A percentile compares a stretch with the other conserved stretches of the same genome.
These are phyloP conservation scores for Pythium vanterpoolii DNA, from an alignment of 352 stramenopile species.

Conservation along the genomic window DNA sequence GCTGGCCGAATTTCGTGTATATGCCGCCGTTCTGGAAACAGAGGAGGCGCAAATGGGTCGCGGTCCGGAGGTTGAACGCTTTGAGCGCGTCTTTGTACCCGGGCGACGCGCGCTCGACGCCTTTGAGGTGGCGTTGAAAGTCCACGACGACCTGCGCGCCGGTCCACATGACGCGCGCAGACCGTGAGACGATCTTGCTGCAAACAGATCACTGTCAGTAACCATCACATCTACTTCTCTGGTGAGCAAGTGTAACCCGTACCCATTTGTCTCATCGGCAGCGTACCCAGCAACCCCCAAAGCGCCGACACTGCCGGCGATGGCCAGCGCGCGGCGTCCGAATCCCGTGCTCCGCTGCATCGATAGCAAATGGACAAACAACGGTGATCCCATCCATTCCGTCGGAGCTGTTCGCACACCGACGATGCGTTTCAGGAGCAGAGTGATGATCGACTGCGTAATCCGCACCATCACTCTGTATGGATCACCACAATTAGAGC, in stretches of 20 bases:
- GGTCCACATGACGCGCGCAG: slow-evolving; percentile 46
- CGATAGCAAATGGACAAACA: background rate
- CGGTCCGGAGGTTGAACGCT: slow-evolving; percentile 75
- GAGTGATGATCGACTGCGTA: slow-evolving; percentile 16
- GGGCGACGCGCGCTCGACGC: slow-evolving; percentile 32
- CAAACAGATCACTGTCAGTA: background rate
- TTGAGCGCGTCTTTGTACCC: slow-evolving; percentile 64
- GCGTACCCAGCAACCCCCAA: slow-evolving; percentile 32
- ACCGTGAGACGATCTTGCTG: slow-evolving; percentile 65
- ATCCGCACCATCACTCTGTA: slow-evolving; percentile 14
- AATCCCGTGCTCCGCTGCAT: slow-evolving; percentile 4
- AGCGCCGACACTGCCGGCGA: background rate
- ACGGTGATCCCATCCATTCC: background rate
- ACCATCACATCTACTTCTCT: background rate
- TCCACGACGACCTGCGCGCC: slow-evolving; percentile 49
- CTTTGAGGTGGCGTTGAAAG: slow-evolving; percentile 49
- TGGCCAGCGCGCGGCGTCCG: slow-evolving; percentile 8
- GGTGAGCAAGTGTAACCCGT: background rate
- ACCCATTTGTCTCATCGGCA: slow-evolving; percentile 50
- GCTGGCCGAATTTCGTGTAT: slow-evolving; percentile 98
- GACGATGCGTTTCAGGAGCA: slow-evolving; percentile 10
- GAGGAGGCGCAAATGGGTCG: slow-evolving; percentile 85
- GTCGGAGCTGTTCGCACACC: slow-evolving; percentile 3
- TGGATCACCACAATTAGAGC: background rate
- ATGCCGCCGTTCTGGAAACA: slow-evolving; percentile 94